Conservation (phyloP, 768 basidiomycete genomes). For the Mycena alexandri region DNA sequence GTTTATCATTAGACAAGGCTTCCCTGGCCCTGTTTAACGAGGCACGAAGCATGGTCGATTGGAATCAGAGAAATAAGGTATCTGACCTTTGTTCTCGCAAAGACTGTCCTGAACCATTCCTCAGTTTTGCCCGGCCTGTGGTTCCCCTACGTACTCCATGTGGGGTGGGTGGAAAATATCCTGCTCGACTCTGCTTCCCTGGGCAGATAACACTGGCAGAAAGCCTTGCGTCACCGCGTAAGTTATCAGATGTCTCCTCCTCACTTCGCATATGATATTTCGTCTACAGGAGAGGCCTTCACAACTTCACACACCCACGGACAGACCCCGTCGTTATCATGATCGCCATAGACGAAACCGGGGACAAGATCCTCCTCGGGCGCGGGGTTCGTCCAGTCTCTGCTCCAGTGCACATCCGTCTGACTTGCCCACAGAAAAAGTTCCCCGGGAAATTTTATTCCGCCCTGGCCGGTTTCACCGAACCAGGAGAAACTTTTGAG, state of each 20-base stretch:
- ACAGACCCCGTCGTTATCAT: conserved; percentile 95
- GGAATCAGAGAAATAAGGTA: conserved; percentile 92
- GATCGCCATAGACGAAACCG: conserved; percentile 83
- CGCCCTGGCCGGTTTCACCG: conserved; percentile 93
- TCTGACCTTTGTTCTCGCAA: conserved; percentile 27
- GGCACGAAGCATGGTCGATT: conserved; percentile 88
- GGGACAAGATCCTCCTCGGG: conserved; percentile 89
- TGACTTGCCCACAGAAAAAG: conserved; percentile 59
- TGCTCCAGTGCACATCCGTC: not conserved
- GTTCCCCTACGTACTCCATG: conserved; percentile 81
- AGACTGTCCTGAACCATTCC: not conserved
- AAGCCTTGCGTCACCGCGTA: conserved; percentile 83
- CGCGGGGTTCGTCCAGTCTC: conserved; percentile 70
- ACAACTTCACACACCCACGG: conserved; percentile 88
- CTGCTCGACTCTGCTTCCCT: conserved; percentile 82
- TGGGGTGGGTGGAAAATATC: conserved; percentile 98
- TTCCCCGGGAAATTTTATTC: conserved; percentile 85
- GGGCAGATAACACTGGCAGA: conserved; percentile 72
- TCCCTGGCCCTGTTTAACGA: conserved; percentile 83
- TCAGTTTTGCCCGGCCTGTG: conserved; percentile 93
- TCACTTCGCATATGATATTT: conserved; percentile 30
- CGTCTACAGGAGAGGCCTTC: conserved; percentile 77
- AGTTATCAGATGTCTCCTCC: conserved; percentile 36
- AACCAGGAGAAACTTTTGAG: conserved; percentile 95
- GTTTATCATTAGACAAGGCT: conserved; percentile 63